Evolutionary conservation across 1,284 basidiomycete species (phyloP).

Genomic region (Pseudozyma sp.): DNA sequence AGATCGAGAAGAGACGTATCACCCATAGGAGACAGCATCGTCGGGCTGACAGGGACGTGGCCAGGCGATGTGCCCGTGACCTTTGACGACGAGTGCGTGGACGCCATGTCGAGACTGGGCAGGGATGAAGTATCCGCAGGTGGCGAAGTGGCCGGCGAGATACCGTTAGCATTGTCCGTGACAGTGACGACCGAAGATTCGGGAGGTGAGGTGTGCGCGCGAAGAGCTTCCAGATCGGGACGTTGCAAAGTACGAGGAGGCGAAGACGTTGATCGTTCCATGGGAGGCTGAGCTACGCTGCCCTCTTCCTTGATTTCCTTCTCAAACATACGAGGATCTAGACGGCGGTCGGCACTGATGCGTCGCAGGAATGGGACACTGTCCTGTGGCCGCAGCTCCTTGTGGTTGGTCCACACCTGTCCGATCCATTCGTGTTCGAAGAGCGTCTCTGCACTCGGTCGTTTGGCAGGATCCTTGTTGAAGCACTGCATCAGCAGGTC

Average conservation of each 20-base stretch:
- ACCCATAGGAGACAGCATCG: constrained; percentile 17
- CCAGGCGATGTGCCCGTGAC: background rate
- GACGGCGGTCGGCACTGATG: constrained; percentile 84
- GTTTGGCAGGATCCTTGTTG: constrained; percentile 82
- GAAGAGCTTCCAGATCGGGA: constrained; percentile 27
- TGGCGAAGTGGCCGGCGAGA: constrained; percentile 25
- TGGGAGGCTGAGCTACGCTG: constrained; percentile 19
- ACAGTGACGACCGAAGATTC: constrained; percentile 19
- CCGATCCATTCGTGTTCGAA: constrained; percentile 92
- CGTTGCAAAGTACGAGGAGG: constrained; percentile 38
- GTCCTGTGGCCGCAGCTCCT: constrained; percentile 78
- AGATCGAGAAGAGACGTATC: constrained; percentile 54
- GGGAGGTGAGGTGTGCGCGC: constrained; percentile 41
- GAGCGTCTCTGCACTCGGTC: constrained; percentile 83
- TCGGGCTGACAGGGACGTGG: constrained; percentile 10
- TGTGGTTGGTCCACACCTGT: constrained; percentile 79
- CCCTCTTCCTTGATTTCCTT: constrained; percentile 6
- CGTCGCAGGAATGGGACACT: constrained; percentile 92
- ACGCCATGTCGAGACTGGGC: constrained; percentile 16
- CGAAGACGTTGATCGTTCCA: constrained; percentile 51
- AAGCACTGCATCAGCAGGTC: constrained; percentile 88
- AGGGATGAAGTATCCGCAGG: constrained; percentile 7
- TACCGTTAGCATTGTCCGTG: constrained; percentile 18
- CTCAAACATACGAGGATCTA: constrained; percentile 50
- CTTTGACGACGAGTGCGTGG: constrained; percentile 12